Conservation (phyloP, 768 basidiomycete genomes). For the Amanita subjunquillea region DNA sequence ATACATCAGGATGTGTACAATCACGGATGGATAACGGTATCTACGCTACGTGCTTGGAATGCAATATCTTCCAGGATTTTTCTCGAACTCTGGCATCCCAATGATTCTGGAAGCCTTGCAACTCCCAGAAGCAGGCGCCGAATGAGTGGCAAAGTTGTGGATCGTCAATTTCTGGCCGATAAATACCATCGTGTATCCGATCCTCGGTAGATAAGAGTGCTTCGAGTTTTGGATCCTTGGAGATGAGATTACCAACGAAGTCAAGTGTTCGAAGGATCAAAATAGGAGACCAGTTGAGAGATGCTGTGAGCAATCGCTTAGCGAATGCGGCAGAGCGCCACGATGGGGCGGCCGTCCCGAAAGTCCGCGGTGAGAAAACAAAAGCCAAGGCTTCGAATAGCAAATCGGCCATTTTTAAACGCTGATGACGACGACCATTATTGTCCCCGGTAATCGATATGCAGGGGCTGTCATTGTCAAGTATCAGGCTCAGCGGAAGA, state of each 20-base stretch:
- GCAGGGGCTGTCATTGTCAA: slow-evolving; percentile 49
- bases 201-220: slow-evolving; percentile 84
- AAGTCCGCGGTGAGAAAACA: slow-evolving; percentile 67
- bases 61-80: slow-evolving; percentile 51
- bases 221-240: slow-evolving; percentile 72
- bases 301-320: slow-evolving; percentile 79
- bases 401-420: slow-evolving; percentile 46
- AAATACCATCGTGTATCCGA: slow-evolving; percentile 73
- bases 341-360: slow-evolving; percentile 44
- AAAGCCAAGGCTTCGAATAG: slow-evolving; percentile 80
- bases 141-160: slow-evolving; percentile 78
- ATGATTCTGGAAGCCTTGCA: slow-evolving; percentile 53
- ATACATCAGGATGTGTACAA: not conserved
- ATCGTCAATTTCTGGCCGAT: slow-evolving; percentile 80
- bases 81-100: slow-evolving; percentile 59
- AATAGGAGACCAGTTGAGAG: slow-evolving; percentile 70
- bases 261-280: slow-evolving; percentile 59
- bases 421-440: not conserved
- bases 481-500: slow-evolving; percentile 56
- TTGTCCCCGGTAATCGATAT: slow-evolving; percentile 5
- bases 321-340: slow-evolving; percentile 85
- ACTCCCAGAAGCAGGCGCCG: slow-evolving; percentile 81
- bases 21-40: not conserved
- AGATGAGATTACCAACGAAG: slow-evolving; percentile 63
- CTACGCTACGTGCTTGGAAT: slow-evolving; percentile 29